Evolutionary conservation across 2,329 filamentous ascomycete species (phyloP).

Genomic region (Penicillium hesseltinei): DNA sequence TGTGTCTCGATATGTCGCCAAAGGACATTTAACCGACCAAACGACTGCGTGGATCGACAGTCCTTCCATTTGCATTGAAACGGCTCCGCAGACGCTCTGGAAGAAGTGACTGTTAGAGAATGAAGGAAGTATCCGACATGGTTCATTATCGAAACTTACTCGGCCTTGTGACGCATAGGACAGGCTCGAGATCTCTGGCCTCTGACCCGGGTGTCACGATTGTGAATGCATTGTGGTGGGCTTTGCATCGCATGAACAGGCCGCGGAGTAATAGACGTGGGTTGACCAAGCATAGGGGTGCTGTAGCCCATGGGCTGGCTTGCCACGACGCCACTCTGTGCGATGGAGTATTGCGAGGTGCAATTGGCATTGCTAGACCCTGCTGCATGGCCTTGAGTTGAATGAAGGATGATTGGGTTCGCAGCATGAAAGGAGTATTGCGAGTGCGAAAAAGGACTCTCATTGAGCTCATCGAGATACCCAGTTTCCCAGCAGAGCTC

Average conservation of each 20-base stretch:
- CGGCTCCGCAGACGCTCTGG: not conserved
- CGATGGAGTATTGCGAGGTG: not conserved
- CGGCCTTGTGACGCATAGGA: not conserved
- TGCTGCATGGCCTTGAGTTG: not conserved
- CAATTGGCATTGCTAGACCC: not conserved
- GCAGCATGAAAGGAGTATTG: not conserved
- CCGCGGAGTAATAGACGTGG: not conserved
- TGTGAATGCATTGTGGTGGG: not conserved
- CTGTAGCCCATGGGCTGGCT: not conserved
- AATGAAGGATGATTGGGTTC: not conserved
- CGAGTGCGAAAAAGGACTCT: not conserved
- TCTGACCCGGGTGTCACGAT: not conserved
- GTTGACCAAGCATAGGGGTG: not conserved
- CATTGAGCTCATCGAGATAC: not conserved
- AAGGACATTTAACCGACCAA: not conserved
- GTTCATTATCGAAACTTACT: not conserved
- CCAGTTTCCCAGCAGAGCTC: not conserved
- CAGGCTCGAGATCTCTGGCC: not conserved
- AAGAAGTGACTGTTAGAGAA: not conserved
- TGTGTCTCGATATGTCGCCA: not conserved
- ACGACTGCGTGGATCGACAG: not conserved
- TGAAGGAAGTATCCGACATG: not conserved
- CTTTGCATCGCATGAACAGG: not conserved
- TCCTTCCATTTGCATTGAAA: not conserved
- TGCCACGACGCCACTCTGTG: not conserved